Base-by-base conservation (phyloP, 352 stramenopile species). In the Phytopythium cucurbitacearum region DNA sequence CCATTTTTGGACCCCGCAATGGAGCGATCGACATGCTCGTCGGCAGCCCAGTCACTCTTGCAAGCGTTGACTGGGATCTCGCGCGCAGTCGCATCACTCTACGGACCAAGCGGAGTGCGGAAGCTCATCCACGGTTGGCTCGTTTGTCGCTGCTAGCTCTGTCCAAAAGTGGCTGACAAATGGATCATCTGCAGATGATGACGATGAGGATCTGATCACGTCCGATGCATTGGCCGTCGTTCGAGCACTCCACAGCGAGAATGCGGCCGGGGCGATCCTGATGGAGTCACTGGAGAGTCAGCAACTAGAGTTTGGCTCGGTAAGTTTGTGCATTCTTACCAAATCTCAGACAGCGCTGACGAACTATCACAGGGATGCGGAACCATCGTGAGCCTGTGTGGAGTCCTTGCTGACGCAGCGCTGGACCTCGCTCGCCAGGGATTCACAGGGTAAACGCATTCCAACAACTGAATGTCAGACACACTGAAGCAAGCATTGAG, bases 221-320 rank as follows among this genome's bases (percentile, higher is more conserved):
- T 16, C 35, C 6, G 36, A 53, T 12, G 11, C 48, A 7, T 5
- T 43, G n/a, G 38, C 48, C 3, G 16, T 53, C 9, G 48, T 53
- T 15, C 48, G 48, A 4, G 35, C 48, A 8, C 38, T 53, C 4
- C 15, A 53, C 5, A 53, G 48, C 38, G 48, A 53, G 10, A 53
- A 53, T 21, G 48, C 48, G 1, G 48, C 48, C 3, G 48, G 48
- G 7, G 48, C 48, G 11, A 45, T 53, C 10, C 11, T 53, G 8
- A 37, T 53, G 2, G 35, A 42, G 21, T 1, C 48, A 7, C 15
- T 45, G 11, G 37, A 53, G 0, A 35, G 7, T 7, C 48, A 53
- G 7, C 38, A 36, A 0, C 48, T 32, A 21, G 48, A 43, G 16
- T 53, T 53, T 13, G 48, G 36, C 5, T 15, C 15, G 12, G 48